phyloP scores from a whole-genome alignment of 2,329 filamentous ascomycete genomes.

The Pseudocercospora musae region DNA sequence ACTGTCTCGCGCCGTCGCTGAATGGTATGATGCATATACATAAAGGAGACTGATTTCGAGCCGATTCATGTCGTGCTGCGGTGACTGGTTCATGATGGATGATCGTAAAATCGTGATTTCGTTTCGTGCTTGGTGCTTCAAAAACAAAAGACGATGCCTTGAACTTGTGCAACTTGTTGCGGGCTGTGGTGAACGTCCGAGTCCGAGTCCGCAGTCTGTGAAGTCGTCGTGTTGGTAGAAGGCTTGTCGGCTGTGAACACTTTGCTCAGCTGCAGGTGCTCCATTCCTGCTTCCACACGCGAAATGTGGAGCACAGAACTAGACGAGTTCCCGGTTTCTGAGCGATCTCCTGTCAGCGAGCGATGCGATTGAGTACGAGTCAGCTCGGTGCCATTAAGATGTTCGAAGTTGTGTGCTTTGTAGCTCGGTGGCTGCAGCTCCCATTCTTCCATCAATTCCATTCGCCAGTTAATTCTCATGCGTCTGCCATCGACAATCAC shows the following conservation, averaged over 20 bases:
- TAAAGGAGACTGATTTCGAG: not conserved
- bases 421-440: slow-evolving; percentile 45
- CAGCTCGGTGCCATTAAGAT: slow-evolving; percentile 2
- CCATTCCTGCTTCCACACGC: slow-evolving; percentile 17
- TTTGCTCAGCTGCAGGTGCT: slow-evolving; percentile 23
- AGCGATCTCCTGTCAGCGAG: slow-evolving; percentile 16
- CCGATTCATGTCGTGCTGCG: not conserved
- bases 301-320: slow-evolving; percentile 23
- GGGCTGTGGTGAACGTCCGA: no score
- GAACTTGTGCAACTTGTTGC: slow-evolving; percentile 12
- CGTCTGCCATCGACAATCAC: slow-evolving; percentile 43
- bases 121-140: slow-evolving; percentile 6
- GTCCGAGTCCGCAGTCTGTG: not conserved
- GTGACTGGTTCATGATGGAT: not conserved
- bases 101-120: not conserved
- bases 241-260: slow-evolving; percentile 12
- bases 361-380: slow-evolving; percentile 19
- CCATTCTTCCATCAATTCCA: slow-evolving; percentile 43
- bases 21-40: not conserved
- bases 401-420: slow-evolving; percentile 30
- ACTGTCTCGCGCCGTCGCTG: not conserved
- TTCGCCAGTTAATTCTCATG: slow-evolving; percentile 44
- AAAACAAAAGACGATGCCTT: slow-evolving; percentile 30
- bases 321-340: slow-evolving; percentile 15
- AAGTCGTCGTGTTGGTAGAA: not conserved